A percentile compares a stretch with the other conserved stretches of the same genome.
These are phyloP conservation scores for Puccinia hordei DNA, from an alignment of 1,284 basidiomycete genomes.

Conservation along the genomic window DNA sequence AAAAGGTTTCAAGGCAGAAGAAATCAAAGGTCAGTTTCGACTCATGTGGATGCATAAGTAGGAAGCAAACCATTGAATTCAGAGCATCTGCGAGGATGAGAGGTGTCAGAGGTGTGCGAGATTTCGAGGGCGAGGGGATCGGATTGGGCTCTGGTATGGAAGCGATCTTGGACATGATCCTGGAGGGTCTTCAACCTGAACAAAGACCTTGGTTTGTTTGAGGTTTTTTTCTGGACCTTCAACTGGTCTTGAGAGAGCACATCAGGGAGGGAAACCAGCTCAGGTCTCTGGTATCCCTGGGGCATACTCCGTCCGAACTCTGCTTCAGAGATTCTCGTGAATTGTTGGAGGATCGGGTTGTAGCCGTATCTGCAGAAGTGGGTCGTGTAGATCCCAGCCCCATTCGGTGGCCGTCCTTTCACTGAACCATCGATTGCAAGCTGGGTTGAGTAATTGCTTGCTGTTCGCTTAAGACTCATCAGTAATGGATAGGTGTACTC, in stretches of 20 bases:
- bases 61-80: constrained; percentile 6
- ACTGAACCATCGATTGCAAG: not conserved
- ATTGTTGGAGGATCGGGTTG: constrained; percentile 24
- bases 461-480: not conserved
- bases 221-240: too few relatives aligned
- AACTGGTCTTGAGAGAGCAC: not conserved
- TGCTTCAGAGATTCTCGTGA: constrained; percentile 1
- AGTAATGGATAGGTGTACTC: not conserved
- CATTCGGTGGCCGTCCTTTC: not conserved
- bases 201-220: too few relatives aligned
- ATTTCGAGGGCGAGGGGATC: not conserved
- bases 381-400: not conserved
- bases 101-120: not conserved
- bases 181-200: constrained; percentile 3
- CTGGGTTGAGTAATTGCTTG: too few relatives aligned
- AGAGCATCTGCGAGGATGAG: not conserved
- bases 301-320: constrained; percentile 12
- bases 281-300: not conserved
- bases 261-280: not conserved
- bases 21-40: not conserved
- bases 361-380: constrained; percentile 30
- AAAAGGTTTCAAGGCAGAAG: not conserved
- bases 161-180: not conserved
- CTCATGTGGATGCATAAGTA: not conserved
- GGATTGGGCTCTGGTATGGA: not conserved